Percentiles rank a stretch among this genome's conserved stretches.
phyloP scores from a whole-genome alignment of 1,284 basidiomycete genomes.

The Fomes fomentarius region DNA sequence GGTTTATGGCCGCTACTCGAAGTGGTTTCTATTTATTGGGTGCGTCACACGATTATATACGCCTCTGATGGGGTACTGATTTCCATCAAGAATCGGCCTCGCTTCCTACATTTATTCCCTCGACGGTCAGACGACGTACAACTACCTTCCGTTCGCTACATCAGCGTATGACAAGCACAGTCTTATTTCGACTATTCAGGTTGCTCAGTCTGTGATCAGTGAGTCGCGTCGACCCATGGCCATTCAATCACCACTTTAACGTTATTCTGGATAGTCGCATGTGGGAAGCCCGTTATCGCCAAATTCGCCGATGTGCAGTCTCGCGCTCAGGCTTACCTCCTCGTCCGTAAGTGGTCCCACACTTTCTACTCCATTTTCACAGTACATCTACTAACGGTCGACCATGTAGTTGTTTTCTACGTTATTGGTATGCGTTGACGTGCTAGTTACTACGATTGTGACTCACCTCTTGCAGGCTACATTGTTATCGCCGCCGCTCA shows the following conservation, averaged over 20 bases:
- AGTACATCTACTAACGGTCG: no score
- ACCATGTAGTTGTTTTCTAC: constrained; percentile 53
- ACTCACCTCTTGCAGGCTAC: constrained; percentile 45
- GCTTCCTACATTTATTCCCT: constrained; percentile 80
- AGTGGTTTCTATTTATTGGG: constrained; percentile 68
- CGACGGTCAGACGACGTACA: constrained; percentile 69
- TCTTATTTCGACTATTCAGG: constrained; percentile 67
- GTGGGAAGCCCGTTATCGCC: constrained; percentile 81
- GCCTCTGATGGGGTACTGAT: background rate
- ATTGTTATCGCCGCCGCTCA: constrained; percentile 70
- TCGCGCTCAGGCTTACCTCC: constrained; percentile 59
- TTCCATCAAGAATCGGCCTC: constrained; percentile 54
- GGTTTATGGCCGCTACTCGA: constrained; percentile 55
- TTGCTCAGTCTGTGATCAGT: constrained; percentile 64
- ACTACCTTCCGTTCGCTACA: constrained; percentile 66
- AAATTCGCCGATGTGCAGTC: constrained; percentile 76
- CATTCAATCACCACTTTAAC: constrained; percentile 43
- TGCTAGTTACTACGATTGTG: background rate
- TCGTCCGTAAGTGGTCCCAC: constrained; percentile 55
- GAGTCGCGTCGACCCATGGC: constrained; percentile 45
- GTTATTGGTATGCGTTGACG: constrained; percentile 43
- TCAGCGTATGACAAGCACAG: constrained; percentile 64
- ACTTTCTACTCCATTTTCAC: no score
- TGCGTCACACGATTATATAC: constrained; percentile 29
- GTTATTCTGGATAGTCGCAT: constrained; percentile 45